Base-by-base conservation (phyloP, 2,329 filamentous ascomycete genomes). In the Aspergillus neoniger region DNA sequence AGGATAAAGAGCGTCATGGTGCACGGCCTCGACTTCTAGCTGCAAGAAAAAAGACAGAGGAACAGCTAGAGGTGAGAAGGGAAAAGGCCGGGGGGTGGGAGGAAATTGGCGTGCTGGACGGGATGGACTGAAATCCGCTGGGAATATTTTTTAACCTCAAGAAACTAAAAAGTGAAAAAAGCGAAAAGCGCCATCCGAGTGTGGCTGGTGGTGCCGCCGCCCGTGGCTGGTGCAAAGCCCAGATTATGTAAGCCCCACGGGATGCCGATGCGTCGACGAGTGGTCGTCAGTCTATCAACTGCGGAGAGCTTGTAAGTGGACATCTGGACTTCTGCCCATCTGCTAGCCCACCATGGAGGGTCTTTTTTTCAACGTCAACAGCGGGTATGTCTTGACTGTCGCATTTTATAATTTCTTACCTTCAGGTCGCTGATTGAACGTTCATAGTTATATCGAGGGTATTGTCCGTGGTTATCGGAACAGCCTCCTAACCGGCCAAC, bases 391-490 rank as follows among this genome's bases (percentile, higher is more conserved):
- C 39, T 7, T 44, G 5, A 5, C 7, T 12, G 19, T 44, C 19
- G 41, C 41, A 14, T 36, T 36, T 12, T 36, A 1, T 2, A 12
- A 5, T 2, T 2, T 15, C 2, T 14, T 12, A 14, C 25, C 15
- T 30, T 3, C n/a, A 21, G 41, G 19, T 44, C 41, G 25, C 60
- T 70, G 44, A 69, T 71, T 70, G 50, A 67, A 48, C 14, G 23
- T 39, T 63, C 56, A 25, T 72, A 96, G 93, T 80, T 98, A 96
- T 80, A 88, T 98, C 76, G 95, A 99, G 81, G 95, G 95, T 77
- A 93, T 99, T 76, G 92, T 98, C 72, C 91, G 95, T 72, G 95
- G 95, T 66, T 99, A 98, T 81, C 90, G 94, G 75, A 99, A 98
- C 80, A 86, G 89, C 73, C 89, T 99, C 65, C 86, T 99, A 74